Evolutionary conservation across 495 filamentous ascomycete genomes (phyloP), one percentile per base, ranked within the genome.

Genomic region (Aspergillus affinis): DNA sequence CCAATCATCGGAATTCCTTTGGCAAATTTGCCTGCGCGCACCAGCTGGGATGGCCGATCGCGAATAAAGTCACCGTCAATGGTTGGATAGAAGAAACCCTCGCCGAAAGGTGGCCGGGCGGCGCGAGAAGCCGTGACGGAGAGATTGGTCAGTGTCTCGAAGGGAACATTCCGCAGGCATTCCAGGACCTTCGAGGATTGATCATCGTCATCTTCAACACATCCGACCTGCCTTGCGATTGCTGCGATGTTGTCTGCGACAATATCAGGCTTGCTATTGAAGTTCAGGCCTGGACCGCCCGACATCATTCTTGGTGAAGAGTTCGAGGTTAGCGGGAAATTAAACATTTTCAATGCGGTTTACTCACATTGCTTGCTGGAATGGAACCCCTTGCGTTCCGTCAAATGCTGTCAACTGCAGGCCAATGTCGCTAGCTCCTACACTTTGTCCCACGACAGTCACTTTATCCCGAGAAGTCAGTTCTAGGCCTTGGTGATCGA

Each of bases 1-100:
- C 65, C 70, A 30, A 75, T 71, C 53, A 78, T 68, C 0, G 69
- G 58, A 13, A 70, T 67, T 0, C 67, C 69, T 59, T 72, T 72
- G 29, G 70, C 67, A 53, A 77, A 72, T 7, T 66, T 59, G 6
- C 72, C 67, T 44, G 67, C 55, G 41, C 69, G 67, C 50, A 76
- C 57, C 2, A 75, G 69, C 30, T 73, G 53, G 26, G 73, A 76
- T 12, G 73, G 74, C n/a, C 72, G 53, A 23, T 66, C 71, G 7
- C 69, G 68, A 2, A 78, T 66, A 57, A 77, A 74, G 60, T 78
- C 75, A 9, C 70, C 64, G 59, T 80, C 77, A 19, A 72, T 69
- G 29, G 69, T 72, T 5, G 78, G 73, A 30, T 70, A 66, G 55
- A 73, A 72, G 18, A 55, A 61, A 15, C 62, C 64, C 52, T 72